Conservation (phyloP, 176 grass and related monocot species). For the Oryza longistaminata region DNA sequence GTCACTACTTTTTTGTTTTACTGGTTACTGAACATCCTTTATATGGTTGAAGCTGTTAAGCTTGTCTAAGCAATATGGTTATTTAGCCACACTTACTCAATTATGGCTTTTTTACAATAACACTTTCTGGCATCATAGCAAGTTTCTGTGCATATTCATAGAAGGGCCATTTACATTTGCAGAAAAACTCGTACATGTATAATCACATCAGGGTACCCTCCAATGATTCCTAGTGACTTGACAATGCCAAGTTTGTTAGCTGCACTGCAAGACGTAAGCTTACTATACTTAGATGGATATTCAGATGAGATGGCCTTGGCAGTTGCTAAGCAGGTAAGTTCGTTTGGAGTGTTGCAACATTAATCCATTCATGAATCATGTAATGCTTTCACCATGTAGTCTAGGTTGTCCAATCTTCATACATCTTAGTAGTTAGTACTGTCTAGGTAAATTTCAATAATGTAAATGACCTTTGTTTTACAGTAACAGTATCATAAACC, state of each 20-base stretch:
- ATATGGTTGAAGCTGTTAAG: background rate
- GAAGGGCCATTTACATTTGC: background rate
- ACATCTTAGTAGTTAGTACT: background rate
- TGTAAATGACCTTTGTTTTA: background rate
- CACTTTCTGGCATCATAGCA: background rate
- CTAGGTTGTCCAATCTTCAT: background rate
- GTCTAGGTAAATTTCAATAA: background rate
- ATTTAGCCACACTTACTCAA: background rate
- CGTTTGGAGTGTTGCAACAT: background rate
- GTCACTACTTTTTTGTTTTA: background rate
- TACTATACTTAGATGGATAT: slow-evolving; percentile 54
- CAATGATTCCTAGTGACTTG: slow-evolving; percentile 47
- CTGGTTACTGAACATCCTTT: slow-evolving; percentile 1
- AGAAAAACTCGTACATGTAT: slow-evolving; percentile 62
- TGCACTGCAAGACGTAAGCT: slow-evolving; percentile 45
- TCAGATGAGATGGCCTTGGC: slow-evolving; percentile 33
- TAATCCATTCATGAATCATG: background rate
- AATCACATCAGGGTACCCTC: slow-evolving; percentile 43
- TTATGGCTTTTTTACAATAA: background rate
- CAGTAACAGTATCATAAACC: background rate
- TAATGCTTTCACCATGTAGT: background rate
- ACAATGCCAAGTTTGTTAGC: slow-evolving; percentile 31
- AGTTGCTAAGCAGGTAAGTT: slow-evolving; percentile 49
- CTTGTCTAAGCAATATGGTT: background rate
- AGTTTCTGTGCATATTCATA: background rate